Percentiles rank a stretch among this genome's conserved stretches.
Conservation (phyloP, 78 protist species). For the Tieghemostelium lacteum region DNA sequence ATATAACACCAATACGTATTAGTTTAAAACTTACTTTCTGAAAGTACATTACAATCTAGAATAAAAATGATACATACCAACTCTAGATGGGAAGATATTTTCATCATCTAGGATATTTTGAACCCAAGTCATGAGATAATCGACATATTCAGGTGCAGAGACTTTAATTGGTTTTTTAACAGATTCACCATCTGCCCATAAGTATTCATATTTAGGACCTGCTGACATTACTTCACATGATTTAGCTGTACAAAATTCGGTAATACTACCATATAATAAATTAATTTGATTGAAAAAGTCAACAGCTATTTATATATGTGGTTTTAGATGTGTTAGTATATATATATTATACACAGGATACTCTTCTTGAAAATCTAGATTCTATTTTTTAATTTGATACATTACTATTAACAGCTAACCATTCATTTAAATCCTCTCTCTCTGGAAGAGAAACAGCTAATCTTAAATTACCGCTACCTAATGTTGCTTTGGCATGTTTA, state of each 20-base stretch:
- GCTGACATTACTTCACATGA: conserved; percentile 97
- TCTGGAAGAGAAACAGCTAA: conserved; percentile 95
- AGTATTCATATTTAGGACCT: conserved; percentile 96
- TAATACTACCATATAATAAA: conserved; percentile 96
- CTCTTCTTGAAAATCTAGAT: too few species aligned
- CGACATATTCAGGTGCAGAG: conserved; percentile 97
- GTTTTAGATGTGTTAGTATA: neutral
- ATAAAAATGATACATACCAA: conserved; percentile 58
- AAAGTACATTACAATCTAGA: neutral
- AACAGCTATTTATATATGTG: conserved; percentile 79
- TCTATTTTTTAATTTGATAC: too few species aligned
- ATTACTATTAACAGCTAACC: conserved; percentile 98
- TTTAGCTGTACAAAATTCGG: conserved; percentile 96
- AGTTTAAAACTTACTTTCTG: too few species aligned
- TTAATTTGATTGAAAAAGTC: conserved; percentile 98
- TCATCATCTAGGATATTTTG: conserved; percentile 96
- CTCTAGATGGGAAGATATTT: conserved; percentile 91
- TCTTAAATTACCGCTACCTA: conserved; percentile 84
- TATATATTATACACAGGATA: too few species aligned
- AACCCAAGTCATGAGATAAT: conserved; percentile 97
- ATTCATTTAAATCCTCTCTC: conserved; percentile 97
- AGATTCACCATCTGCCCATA: conserved; percentile 96
- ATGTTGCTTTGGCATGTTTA: conserved; percentile 87
- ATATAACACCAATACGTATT: neutral
- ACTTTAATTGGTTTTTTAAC: conserved; percentile 93